Evolutionary conservation across 2,329 filamentous ascomycete species (phyloP).

Genomic region (Chrysoporthe austroafricana): DNA sequence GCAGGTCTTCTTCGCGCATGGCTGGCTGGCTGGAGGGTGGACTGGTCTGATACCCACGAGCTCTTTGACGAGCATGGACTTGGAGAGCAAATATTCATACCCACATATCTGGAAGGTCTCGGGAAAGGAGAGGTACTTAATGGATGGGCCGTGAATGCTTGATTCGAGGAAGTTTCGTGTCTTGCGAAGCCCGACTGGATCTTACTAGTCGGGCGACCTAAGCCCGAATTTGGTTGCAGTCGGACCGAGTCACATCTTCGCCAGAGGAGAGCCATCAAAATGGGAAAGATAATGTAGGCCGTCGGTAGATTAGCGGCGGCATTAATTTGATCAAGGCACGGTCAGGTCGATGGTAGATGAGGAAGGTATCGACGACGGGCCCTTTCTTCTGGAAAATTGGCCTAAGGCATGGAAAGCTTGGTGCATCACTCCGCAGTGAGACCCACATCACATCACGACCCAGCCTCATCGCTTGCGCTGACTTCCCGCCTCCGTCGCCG

Average conservation of each 20-base stretch:
- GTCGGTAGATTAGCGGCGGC: not conserved
- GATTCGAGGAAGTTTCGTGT: not conserved
- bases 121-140: not conserved
- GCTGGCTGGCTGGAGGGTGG: not conserved
- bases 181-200: not conserved
- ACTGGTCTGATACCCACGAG: slow-evolving; percentile 10
- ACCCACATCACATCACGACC: not conserved
- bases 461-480: slow-evolving; percentile 15
- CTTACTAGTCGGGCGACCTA: not conserved
- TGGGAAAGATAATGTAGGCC: not conserved
- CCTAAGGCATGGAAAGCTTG: too few relatives aligned
- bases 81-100: slow-evolving; percentile 7
- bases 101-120: not conserved
- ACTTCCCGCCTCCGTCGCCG: slow-evolving; percentile 43
- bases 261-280: not conserved
- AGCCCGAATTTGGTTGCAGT: not conserved
- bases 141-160: not conserved
- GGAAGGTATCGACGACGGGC: too few relatives aligned
- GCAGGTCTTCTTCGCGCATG: slow-evolving; percentile 2
- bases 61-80: not conserved
- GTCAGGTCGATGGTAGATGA: not conserved
- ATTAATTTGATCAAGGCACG: not conserved
- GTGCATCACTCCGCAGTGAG: too few relatives aligned
- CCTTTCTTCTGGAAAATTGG: too few relatives aligned
- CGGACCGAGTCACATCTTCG: not conserved